Evolutionary conservation across 2,329 filamentous ascomycete genomes (phyloP).

Genomic region (Sporothrix dimorphospora): DNA sequence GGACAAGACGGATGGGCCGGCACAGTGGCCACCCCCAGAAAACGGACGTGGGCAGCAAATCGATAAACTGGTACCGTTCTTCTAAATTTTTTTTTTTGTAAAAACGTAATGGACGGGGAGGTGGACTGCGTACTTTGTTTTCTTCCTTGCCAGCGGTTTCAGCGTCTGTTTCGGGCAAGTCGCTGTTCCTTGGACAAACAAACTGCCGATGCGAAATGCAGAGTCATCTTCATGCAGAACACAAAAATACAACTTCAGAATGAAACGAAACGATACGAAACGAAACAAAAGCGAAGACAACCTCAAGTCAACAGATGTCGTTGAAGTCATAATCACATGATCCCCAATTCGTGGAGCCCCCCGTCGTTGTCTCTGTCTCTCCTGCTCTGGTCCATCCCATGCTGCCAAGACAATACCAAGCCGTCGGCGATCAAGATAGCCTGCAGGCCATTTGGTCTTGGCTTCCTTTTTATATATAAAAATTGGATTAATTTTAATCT

Average conservation of each 20-base stretch:
- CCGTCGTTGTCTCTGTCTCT: background rate
- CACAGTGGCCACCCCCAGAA: background rate
- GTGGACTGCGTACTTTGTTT: background rate
- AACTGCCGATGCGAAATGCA: background rate
- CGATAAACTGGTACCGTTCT: background rate
- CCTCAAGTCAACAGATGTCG: background rate
- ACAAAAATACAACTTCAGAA: background rate
- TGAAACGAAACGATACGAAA: conserved; percentile 8
- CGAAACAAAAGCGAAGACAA: background rate
- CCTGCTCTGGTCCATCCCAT: background rate
- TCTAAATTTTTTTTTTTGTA: background rate
- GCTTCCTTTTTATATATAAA: background rate
- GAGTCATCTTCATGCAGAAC: background rate
- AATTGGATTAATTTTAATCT: conserved; percentile 1
- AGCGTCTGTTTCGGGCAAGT: background rate
- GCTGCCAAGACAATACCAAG: conserved; percentile 23
- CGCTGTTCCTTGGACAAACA: background rate
- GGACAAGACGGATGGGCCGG: conserved; percentile 16
- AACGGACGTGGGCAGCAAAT: background rate
- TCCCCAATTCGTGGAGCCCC: background rate
- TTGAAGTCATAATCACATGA: background rate
- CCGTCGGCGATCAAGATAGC: conserved; percentile 22
- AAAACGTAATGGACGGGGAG: background rate
- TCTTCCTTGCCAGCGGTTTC: background rate
- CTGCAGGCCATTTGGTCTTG: conserved; percentile 1